These are phyloP conservation scores for Artemisia annua DNA, from an alignment of 129 eudicot genomes.

Conservation along the genomic window DNA sequence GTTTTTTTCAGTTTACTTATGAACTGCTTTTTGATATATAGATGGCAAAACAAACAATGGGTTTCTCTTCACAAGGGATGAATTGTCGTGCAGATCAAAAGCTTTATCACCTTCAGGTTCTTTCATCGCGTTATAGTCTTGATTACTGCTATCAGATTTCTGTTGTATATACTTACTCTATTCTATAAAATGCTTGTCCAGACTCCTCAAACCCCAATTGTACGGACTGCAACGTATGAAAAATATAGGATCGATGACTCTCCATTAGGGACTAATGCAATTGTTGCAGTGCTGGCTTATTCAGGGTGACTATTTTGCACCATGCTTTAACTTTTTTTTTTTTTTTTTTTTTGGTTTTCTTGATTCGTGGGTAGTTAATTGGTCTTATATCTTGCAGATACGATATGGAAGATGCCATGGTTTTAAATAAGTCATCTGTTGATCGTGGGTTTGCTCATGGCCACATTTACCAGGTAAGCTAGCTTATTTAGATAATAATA, in stretches of 20 bases:
- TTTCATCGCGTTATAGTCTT: conserved; percentile 13
- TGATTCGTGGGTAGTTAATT: background rate
- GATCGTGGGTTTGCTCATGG: conserved; percentile 97
- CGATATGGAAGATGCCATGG: conserved; percentile 99
- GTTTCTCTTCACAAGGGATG: conserved; percentile 80
- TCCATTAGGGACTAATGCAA: conserved; percentile 95
- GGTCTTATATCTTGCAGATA: conserved; percentile 47
- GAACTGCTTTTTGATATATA: conserved; percentile 29
- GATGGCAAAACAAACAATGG: conserved; percentile 99
- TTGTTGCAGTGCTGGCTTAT: conserved; percentile 97
- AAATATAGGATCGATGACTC: conserved; percentile 78
- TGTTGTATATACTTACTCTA: background rate
- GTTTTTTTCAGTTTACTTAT: conserved; percentile 1
- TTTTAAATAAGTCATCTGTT: conserved; percentile 88
- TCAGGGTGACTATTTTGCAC: conserved; percentile 57
- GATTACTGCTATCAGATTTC: background rate
- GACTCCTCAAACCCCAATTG: conserved; percentile 98
- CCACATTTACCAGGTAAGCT: conserved; percentile 79
- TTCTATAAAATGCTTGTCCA: conserved; percentile 33
- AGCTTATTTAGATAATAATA: background rate
- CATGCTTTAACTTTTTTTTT: background rate
- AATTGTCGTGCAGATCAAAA: conserved; percentile 93
- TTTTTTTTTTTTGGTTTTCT: background rate
- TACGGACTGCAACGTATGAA: conserved; percentile 78
- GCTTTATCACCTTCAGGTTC: conserved; percentile 93